Evolutionary conservation across 306 rosid species (phyloP).

Genomic region (Hippophae gyantsensis): DNA sequence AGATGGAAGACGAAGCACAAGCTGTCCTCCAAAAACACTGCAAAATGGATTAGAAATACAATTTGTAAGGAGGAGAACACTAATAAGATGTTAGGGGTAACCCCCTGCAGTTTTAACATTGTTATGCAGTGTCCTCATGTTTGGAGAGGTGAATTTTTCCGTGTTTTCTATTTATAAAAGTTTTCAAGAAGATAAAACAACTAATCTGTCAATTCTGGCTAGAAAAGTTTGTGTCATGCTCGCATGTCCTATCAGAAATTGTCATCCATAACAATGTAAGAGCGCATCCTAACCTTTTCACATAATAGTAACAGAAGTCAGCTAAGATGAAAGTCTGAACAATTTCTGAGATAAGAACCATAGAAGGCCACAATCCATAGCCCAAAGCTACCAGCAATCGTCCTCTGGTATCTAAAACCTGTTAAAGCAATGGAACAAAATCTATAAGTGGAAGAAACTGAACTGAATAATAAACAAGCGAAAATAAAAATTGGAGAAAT

Average conservation of each 20-base stretch:
- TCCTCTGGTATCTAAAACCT: slow-evolving; percentile 89
- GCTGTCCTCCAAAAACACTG: slow-evolving; percentile 95
- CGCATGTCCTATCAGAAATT: too few relatives aligned
- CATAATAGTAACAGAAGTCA: slow-evolving; percentile 85
- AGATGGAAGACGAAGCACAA: slow-evolving; percentile 84
- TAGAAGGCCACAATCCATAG: slow-evolving; percentile 89
- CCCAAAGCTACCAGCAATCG: slow-evolving; percentile 90
- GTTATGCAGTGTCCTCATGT: too few relatives aligned
- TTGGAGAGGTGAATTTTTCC: too few relatives aligned
- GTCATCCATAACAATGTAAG: too few relatives aligned
- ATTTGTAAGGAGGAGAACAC: not conserved
- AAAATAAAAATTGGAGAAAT: too few relatives aligned
- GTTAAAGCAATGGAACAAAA: slow-evolving; percentile 19
- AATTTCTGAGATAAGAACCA: slow-evolving; percentile 91
- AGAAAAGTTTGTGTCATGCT: too few relatives aligned
- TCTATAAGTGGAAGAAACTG: not conserved
- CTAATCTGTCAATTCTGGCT: too few relatives aligned
- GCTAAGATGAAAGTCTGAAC: slow-evolving; percentile 91
- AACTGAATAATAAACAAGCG: not conserved
- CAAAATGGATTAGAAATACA: slow-evolving; percentile 6
- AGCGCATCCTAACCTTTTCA: slow-evolving; percentile 50
- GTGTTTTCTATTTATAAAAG: too few relatives aligned
- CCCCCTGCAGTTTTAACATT: too few relatives aligned
- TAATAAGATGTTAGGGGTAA: too few relatives aligned
- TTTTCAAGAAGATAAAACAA: too few relatives aligned